These are phyloP conservation scores for Aaosphaeria arxii DNA, from an alignment of 2,329 filamentous ascomycete genomes.

Conservation along the genomic window DNA sequence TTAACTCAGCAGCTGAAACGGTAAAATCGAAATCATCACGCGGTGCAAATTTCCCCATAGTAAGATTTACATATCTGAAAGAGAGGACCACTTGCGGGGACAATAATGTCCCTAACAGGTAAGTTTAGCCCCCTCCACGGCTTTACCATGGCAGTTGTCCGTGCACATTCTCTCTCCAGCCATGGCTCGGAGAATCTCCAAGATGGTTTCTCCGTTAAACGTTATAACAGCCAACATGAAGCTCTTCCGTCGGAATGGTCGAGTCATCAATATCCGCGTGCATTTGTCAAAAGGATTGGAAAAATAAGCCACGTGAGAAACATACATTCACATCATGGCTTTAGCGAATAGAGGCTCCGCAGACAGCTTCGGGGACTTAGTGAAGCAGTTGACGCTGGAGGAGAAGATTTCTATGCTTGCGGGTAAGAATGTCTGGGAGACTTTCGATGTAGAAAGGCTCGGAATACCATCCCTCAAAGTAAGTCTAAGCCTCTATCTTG, in stretches of 20 bases:
- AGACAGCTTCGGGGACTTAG: background rate
- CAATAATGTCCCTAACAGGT: too few relatives aligned
- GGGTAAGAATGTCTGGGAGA: slow-evolving; percentile 12
- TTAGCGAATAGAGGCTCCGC: background rate
- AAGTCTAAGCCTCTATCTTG: background rate
- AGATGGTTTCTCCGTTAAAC: background rate
- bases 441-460: slow-evolving; percentile 4
- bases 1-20: too few relatives aligned
- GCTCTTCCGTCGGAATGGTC: background rate
- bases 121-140: too few relatives aligned
- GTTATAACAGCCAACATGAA: background rate
- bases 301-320: background rate
- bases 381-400: slow-evolving; percentile 7
- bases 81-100: too few relatives aligned
- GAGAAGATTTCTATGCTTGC: slow-evolving; percentile 9
- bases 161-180: background rate
- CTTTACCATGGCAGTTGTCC: too few relatives aligned
- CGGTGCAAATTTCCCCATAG: too few relatives aligned
- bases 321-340: background rate
- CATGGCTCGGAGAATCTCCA: background rate
- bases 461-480: slow-evolving; percentile 11
- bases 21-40: too few relatives aligned
- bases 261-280: too few relatives aligned
- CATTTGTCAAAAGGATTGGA: too few relatives aligned
- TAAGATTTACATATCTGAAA: too few relatives aligned